A percentile compares a stretch with the other conserved stretches of the same genome.
Evolutionary conservation across 768 basidiomycete species (phyloP).

Genomic region (Pleurotus sapidus): DNA sequence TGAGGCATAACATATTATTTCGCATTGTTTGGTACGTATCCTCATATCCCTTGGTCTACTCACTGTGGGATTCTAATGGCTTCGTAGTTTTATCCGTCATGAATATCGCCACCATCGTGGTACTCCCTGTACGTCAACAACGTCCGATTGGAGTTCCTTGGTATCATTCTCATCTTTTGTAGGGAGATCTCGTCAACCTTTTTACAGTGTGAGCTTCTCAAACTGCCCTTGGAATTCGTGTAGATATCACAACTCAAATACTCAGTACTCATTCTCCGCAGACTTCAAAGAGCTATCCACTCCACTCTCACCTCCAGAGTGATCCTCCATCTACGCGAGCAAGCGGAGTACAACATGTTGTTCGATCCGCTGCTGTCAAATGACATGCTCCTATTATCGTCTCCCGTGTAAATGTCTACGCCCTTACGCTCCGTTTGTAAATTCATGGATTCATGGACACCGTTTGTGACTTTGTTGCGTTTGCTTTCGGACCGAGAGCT

Average conservation of each 20-base stretch:
- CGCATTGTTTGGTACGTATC: neutral
- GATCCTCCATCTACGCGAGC: conserved; percentile 12
- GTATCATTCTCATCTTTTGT: neutral
- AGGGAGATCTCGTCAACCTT: neutral
- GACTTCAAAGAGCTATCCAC: neutral
- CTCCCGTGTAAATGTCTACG: too few relatives aligned
- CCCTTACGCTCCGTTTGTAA: too few relatives aligned
- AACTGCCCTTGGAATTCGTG: neutral
- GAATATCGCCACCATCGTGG: neutral
- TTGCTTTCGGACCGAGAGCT: too few relatives aligned
- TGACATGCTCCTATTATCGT: too few relatives aligned
- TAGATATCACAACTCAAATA: neutral
- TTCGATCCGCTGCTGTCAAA: neutral
- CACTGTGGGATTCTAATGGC: too few relatives aligned
- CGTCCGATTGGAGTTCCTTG: neutral
- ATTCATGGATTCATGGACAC: too few relatives aligned
- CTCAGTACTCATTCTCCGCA: neutral
- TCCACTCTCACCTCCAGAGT: neutral
- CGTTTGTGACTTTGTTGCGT: too few relatives aligned
- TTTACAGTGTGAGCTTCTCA: neutral
- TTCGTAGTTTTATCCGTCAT: neutral
- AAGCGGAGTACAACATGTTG: conserved; percentile 14
- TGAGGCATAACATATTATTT: neutral
- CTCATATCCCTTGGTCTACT: too few relatives aligned
- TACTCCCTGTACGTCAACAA: neutral